phyloP scores from a whole-genome alignment of 2,329 filamentous ascomycete species.

The Ramichloridium luteum region DNA sequence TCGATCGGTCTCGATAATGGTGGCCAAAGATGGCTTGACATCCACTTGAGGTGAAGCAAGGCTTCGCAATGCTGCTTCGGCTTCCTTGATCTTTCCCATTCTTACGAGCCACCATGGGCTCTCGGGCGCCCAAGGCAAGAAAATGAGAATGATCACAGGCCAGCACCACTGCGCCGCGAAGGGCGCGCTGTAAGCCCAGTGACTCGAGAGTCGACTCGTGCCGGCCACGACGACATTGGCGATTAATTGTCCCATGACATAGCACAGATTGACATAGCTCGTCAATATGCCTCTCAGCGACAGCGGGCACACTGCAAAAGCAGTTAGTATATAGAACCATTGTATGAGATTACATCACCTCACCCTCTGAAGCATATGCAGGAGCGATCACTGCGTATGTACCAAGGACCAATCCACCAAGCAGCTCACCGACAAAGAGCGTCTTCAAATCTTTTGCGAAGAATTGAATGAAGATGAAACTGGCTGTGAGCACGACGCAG shows the following conservation, averaged over 20 bases:
- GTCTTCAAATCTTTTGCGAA: conserved; percentile 45
- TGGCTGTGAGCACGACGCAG: conserved; percentile 30
- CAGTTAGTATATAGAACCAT: background rate
- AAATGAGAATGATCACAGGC: conserved; percentile 27
- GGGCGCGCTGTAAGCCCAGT: conserved; percentile 34
- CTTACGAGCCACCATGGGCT: conserved; percentile 30
- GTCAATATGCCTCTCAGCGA: conserved; percentile 47
- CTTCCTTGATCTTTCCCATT: conserved; percentile 24
- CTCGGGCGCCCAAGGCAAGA: conserved; percentile 28
- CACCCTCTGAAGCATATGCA: conserved; percentile 28
- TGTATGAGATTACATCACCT: background rate
- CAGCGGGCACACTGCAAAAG: conserved; percentile 39
- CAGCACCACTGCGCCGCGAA: conserved; percentile 36
- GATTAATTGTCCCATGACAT: conserved; percentile 50
- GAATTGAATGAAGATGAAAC: conserved; percentile 51
- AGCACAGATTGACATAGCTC: conserved; percentile 50
- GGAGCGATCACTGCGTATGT: conserved; percentile 45
- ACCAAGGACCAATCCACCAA: conserved; percentile 49
- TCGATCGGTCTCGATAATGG: conserved; percentile 29
- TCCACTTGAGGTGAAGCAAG: conserved; percentile 29
- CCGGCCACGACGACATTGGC: conserved; percentile 31
- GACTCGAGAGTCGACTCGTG: conserved; percentile 19
- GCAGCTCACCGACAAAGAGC: conserved; percentile 48
- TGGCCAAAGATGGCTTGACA: conserved; percentile 27
- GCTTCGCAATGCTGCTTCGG: conserved; percentile 23